phyloP scores from a whole-genome alignment of 139 green algal species.

The Micractinium sp. region DNA sequence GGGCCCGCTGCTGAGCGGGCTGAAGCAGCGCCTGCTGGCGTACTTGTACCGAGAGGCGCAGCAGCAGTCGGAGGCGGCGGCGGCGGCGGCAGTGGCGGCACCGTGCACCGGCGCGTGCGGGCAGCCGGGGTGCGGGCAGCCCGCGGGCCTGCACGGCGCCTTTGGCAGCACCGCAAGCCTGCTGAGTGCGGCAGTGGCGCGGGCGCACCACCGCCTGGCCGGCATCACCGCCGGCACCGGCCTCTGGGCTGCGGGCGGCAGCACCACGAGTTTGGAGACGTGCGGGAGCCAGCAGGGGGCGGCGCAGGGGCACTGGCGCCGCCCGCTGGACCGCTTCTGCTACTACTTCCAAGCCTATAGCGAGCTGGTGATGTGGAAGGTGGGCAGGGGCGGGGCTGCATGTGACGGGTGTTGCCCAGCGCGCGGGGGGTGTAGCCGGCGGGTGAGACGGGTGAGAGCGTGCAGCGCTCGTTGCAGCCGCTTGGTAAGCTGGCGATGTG shows the following conservation, averaged over 20 bases:
- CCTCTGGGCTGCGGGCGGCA: neutral
- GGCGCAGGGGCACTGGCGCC: constrained; percentile 15
- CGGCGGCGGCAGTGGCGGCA: neutral
- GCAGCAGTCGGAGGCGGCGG: neutral
- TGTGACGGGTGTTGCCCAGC: too few relatives aligned
- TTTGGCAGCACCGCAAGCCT: constrained; percentile 22
- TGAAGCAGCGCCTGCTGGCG: constrained; percentile 49
- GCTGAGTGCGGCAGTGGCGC: neutral
- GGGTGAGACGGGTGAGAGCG: too few relatives aligned
- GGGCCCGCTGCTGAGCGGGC: neutral
- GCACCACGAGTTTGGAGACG: neutral
- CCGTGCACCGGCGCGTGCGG: neutral
- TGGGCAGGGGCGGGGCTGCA: neutral
- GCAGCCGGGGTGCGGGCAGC: neutral
- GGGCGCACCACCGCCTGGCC: neutral
- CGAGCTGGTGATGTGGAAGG: constrained; percentile 43
- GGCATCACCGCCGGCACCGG: neutral
- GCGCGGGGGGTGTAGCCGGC: too few relatives aligned
- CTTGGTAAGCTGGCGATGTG: neutral
- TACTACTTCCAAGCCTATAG: constrained; percentile 32
- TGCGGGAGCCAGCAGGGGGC: neutral
- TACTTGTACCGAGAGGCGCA: constrained; percentile 32
- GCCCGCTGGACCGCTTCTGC: constrained; percentile 30
- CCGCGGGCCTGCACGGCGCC: neutral
- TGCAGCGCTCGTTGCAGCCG: neutral